phyloP scores from a whole-genome alignment of 2,329 filamentous ascomycete species.

The Penicillium sp. region DNA sequence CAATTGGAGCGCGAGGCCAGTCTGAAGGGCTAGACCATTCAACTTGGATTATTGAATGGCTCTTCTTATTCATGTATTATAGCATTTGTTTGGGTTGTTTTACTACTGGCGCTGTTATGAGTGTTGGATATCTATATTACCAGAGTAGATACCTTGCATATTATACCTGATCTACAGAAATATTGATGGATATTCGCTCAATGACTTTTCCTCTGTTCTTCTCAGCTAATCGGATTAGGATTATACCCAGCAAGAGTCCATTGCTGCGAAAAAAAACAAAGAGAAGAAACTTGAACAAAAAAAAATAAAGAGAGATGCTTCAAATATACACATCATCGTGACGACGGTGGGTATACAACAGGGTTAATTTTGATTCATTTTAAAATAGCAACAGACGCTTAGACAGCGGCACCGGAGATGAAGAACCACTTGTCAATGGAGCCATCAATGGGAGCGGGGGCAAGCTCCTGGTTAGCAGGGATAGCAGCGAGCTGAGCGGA shows the following conservation, averaged over 20 bases:
- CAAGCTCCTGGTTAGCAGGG: slow-evolving; percentile 74
- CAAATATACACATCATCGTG: slow-evolving; percentile 4
- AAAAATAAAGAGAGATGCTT: neutral
- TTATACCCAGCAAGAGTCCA: slow-evolving; percentile 2
- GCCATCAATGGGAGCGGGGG: slow-evolving; percentile 85
- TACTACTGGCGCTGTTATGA: slow-evolving; percentile 7
- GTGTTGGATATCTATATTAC: neutral
- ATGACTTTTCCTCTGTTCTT: neutral
- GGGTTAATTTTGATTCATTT: slow-evolving; percentile 27
- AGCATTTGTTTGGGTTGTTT: slow-evolving; percentile 7
- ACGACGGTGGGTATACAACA: slow-evolving; percentile 3
- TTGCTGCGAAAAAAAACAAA: neutral
- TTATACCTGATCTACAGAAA: neutral
- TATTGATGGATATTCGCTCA: neutral
- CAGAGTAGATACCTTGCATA: neutral
- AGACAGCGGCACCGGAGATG: slow-evolving; percentile 93
- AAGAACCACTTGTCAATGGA: slow-evolving; percentile 99
- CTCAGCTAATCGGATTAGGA: slow-evolving; percentile 2
- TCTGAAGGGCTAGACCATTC: slow-evolving; percentile 52
- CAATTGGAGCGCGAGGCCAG: slow-evolving; percentile 79
- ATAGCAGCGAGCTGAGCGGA: slow-evolving; percentile 72
- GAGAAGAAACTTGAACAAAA: neutral
- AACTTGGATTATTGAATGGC: neutral
- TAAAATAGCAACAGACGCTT: slow-evolving; percentile 37
- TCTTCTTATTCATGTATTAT: slow-evolving; percentile 22